phyloP scores from a whole-genome alignment of 805 yeast genomes.

The Komagataella populi region DNA sequence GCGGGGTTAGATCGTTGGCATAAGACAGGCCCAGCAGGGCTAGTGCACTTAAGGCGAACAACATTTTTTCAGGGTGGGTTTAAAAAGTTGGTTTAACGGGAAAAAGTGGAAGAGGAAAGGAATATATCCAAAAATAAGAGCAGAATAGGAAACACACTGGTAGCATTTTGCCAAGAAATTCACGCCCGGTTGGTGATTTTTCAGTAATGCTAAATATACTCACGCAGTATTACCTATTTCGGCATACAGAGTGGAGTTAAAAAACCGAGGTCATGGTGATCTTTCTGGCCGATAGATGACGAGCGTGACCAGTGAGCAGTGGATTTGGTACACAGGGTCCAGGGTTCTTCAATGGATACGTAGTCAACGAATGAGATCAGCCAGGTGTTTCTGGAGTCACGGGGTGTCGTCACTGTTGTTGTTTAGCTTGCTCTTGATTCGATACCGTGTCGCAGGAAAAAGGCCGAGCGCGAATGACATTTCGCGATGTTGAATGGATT shows the following conservation, averaged over 20 bases:
- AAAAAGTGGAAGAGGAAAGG: neutral
- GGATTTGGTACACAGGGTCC: neutral
- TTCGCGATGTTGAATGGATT: neutral
- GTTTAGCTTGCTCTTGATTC: too few relatives aligned
- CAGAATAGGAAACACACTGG: neutral
- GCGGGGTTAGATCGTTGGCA: constrained; percentile 15
- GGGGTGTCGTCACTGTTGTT: too few relatives aligned
- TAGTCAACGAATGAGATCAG: neutral
- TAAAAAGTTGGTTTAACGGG: neutral
- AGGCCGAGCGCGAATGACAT: neutral
- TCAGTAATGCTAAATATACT: neutral
- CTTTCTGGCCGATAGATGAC: neutral
- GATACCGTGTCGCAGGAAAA: neutral
- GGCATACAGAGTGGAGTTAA: neutral
- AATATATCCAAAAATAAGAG: neutral
- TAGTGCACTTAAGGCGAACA: neutral
- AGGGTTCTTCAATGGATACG: neutral
- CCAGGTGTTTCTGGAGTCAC: neutral
- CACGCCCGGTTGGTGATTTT: neutral
- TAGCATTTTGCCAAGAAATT: neutral
- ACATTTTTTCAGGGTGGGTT: neutral
- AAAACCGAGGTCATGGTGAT: neutral
- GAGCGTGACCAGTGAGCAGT: neutral
- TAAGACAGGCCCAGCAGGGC: neutral
- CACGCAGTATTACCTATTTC: neutral